phyloP scores from a whole-genome alignment of 2,329 filamentous ascomycete genomes.

The Rhinocladiella similis region DNA sequence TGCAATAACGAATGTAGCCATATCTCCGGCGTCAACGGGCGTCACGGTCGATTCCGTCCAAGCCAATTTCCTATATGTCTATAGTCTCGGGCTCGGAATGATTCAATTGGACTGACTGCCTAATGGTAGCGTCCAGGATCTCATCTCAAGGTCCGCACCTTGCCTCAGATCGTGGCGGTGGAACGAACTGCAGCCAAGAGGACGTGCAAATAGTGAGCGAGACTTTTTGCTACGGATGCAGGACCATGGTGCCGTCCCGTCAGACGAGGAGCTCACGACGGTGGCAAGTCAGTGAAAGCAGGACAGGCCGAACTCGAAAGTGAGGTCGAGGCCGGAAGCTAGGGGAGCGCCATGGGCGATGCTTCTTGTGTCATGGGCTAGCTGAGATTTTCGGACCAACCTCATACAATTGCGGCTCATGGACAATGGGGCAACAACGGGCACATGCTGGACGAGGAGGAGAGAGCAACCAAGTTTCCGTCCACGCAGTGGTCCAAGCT shows the following conservation, averaged over 20 bases:
- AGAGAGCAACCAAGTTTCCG: not conserved
- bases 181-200: not conserved
- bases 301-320: not conserved
- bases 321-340: not conserved
- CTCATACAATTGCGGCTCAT: not conserved
- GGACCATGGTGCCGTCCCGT: conserved; percentile 1
- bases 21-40: conserved; percentile 5
- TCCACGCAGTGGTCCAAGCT: not conserved
- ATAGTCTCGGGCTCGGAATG: conserved; percentile 6
- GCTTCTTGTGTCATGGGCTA: not conserved
- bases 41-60: conserved; percentile 4
- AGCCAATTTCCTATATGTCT: conserved; percentile 15
- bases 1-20: not conserved
- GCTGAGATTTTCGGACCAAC: not conserved
- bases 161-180: conserved; percentile 7
- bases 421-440: not conserved
- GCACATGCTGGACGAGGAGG: not conserved
- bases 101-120: not conserved
- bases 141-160: not conserved
- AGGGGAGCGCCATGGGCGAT: not conserved
- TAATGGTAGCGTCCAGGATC: not conserved
- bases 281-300: not conserved
- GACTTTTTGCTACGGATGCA: not conserved
- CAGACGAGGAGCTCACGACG: not conserved
- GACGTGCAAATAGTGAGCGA: not conserved